A percentile compares a stretch with the other conserved stretches of the same genome.
These are phyloP conservation scores for Trametes versicolor DNA, from an alignment of 1,284 basidiomycete species.

Conservation along the genomic window DNA sequence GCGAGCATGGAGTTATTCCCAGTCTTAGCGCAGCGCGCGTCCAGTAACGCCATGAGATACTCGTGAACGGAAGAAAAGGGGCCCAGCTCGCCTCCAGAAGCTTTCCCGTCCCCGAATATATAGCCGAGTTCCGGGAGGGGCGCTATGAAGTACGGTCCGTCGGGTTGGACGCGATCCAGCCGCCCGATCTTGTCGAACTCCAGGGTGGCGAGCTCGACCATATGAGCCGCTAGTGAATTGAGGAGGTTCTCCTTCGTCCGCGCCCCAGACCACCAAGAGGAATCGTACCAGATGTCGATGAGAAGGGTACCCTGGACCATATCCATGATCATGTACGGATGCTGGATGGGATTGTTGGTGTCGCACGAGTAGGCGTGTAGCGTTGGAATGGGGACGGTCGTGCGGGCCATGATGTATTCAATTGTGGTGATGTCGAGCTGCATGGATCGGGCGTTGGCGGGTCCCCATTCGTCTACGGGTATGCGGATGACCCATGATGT, in stretches of 20 bases:
- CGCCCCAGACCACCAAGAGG: conserved; percentile 12
- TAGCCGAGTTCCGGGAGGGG: background rate
- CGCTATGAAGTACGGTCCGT: conserved; percentile 2
- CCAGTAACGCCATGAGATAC: background rate
- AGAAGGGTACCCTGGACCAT: conserved; percentile 5
- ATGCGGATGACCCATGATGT: conserved; percentile 12
- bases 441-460: conserved; percentile 5
- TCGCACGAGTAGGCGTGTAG: conserved; percentile 14
- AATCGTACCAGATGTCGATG: conserved; percentile 6
- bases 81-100: background rate
- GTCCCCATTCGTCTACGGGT: conserved; percentile 1
- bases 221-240: conserved; percentile 2
- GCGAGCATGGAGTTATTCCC: background rate
- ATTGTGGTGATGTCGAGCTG: conserved; percentile 3
- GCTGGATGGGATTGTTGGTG: conserved; percentile 6
- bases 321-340: conserved; percentile 19
- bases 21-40: too few relatives aligned
- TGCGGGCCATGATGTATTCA: conserved; percentile 5
- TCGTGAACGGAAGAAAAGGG: conserved; percentile 6
- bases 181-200: conserved; percentile 16
- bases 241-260: background rate
- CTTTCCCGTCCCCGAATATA: background rate
- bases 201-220: conserved; percentile 8
- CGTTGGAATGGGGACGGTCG: conserved; percentile 2
- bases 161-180: conserved; percentile 1